These are phyloP conservation scores for Bathelium albidoporum DNA, from an alignment of 495 filamentous ascomycete genomes.

Conservation along the genomic window DNA sequence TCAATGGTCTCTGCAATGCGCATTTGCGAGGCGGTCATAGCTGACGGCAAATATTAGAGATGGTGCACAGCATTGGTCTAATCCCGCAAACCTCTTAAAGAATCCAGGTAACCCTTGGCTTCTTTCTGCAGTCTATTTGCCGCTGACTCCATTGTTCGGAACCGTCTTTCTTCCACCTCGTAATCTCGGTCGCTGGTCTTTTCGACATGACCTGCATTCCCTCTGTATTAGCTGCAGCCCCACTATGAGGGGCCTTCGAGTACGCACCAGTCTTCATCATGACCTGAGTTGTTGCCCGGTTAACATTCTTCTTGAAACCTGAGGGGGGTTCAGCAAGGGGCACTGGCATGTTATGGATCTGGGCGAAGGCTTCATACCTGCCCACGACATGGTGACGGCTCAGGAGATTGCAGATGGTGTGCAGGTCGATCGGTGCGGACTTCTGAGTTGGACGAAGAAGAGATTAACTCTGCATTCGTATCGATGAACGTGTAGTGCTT, in stretches of 20 bases:
- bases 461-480: not conserved
- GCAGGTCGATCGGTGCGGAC: too few relatives aligned
- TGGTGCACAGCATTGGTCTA: not conserved
- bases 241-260: not conserved
- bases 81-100: slow-evolving; percentile 59
- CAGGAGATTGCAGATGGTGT: not conserved
- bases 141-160: slow-evolving; percentile 91
- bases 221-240: not conserved
- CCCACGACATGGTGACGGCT: not conserved
- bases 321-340: slow-evolving; percentile 31
- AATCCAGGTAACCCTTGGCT: slow-evolving; percentile 94
- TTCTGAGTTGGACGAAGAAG: not conserved
- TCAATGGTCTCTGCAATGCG: slow-evolving; percentile 98
- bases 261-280: slow-evolving; percentile 95
- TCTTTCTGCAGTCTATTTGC: slow-evolving; percentile 89
- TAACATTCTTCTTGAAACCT: slow-evolving; percentile 99
- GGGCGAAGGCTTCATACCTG: slow-evolving; percentile 3
- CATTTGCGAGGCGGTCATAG: slow-evolving; percentile 99
- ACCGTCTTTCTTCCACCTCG: slow-evolving; percentile 95
- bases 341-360: slow-evolving; percentile 26
- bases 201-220: slow-evolving; percentile 72
- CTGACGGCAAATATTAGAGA: slow-evolving; percentile 34
- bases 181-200: slow-evolving; percentile 97
- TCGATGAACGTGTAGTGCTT: not conserved
- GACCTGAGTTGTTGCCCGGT: slow-evolving; percentile 95